Percentiles rank a stretch among this genome's conserved stretches.
Evolutionary conservation across 1,284 basidiomycete genomes (phyloP).

Genomic region (Trichosporon sp.): DNA sequence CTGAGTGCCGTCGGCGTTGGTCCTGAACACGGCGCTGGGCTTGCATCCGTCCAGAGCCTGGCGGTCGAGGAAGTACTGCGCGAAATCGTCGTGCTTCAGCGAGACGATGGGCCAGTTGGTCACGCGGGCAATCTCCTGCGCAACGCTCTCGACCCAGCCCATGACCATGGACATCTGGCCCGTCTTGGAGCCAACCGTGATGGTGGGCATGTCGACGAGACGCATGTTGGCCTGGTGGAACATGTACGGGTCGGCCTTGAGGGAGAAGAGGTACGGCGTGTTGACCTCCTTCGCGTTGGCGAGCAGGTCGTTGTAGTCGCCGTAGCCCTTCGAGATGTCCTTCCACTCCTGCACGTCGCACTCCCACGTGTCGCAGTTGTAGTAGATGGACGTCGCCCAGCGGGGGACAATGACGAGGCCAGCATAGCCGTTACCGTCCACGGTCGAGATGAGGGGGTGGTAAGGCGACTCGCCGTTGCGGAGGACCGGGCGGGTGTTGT

Average conservation of each 20-base stretch:
- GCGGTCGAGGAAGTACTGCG: slow-evolving; percentile 26
- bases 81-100: slow-evolving; percentile 22
- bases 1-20: slow-evolving; percentile 3
- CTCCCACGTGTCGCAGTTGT: slow-evolving; percentile 27
- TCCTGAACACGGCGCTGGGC: neutral
- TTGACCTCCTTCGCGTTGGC: slow-evolving; percentile 20
- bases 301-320: slow-evolving; percentile 23
- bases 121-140: slow-evolving; percentile 20
- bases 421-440: slow-evolving; percentile 20
- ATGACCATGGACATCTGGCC: slow-evolving; percentile 27
- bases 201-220: slow-evolving; percentile 21
- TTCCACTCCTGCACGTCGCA: slow-evolving; percentile 27
- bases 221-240: slow-evolving; percentile 31
- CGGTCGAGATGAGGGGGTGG: slow-evolving; percentile 22
- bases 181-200: slow-evolving; percentile 23
- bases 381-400: slow-evolving; percentile 25
- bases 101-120: slow-evolving; percentile 27
- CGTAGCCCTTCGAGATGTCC: slow-evolving; percentile 20
- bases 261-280: slow-evolving; percentile 20
- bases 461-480: slow-evolving; percentile 7
- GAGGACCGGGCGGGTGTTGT: slow-evolving; percentile 27
- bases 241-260: slow-evolving; percentile 27
- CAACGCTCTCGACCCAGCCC: slow-evolving; percentile 26
- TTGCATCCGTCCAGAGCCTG: slow-evolving; percentile 21
- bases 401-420: slow-evolving; percentile 24